Base-by-base conservation (phyloP, 179 eudicot species). In the Silene vulgaris region DNA sequence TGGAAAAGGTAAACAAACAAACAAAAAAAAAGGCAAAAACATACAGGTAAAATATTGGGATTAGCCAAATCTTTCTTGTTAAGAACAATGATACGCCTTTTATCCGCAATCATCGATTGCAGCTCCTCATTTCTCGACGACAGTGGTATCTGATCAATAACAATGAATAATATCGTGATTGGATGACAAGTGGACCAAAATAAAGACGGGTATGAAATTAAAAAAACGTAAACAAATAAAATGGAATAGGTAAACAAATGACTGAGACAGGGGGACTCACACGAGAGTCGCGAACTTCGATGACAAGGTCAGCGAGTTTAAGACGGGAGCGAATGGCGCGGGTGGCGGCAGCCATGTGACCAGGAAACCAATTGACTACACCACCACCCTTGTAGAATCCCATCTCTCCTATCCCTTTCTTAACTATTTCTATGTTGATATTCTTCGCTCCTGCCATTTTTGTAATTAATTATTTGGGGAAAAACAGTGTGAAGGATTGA, bases 341-440 rank as follows among this genome's bases (percentile, higher is more conserved):
- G n/a, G 92, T 89, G 74, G 97, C 97, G 11, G 96, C 88, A 12
- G 98, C 98, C 98, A 94, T 90, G 89, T 92, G 98, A 20, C 98
- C 97, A 0, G 98, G 97, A 73, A 89, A 94, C 98, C 98, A 94
- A 73, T 94, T 94, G 78, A 94, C 83, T 54, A 76, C 68, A 0
- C 96, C 98, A 4, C 91, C 98, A 0, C 97, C 97, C 67, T 79
- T 88, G 84, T 74, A 85, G 59, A 92, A 86, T 16, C 85, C 86
- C 97, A 93, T 88, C 66, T 89, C 90, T 45, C 91, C 91, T 28
- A 92, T n/a, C 0, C 83, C 81, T 75, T 82, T 90, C 81, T 81
- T 87, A 5, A 82, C 43, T 9, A 21, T 54, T 52, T 14, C 64
- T 52, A 35, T 35, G 40, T 35, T 35, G 40, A 30, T n/a, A 1